Conservation (phyloP, 495 filamentous ascomycete genomes). For the Penicillium crystallinum region DNA sequence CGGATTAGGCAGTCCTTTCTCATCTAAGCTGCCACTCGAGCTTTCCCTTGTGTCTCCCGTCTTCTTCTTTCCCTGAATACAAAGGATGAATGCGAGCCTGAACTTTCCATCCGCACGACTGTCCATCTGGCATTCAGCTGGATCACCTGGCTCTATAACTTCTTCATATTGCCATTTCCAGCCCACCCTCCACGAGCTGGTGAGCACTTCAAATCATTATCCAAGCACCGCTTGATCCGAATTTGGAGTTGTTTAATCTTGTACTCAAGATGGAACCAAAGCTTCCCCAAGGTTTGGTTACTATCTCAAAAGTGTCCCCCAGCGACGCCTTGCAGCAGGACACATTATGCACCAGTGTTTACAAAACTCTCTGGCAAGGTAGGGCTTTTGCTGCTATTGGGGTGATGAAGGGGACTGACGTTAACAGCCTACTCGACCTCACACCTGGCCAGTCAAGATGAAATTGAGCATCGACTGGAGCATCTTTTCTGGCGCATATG, state of each 20-base stretch:
- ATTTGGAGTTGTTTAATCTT: neutral
- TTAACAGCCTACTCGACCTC: constrained; percentile 39
- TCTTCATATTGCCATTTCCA: neutral
- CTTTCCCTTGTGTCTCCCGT: neutral
- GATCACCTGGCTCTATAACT: neutral
- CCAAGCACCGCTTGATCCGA: neutral
- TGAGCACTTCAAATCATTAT: neutral
- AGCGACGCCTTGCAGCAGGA: constrained; percentile 25
- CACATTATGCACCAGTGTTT: constrained; percentile 24
- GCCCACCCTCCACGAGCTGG: neutral
- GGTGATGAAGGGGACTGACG: neutral
- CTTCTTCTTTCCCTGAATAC: neutral
- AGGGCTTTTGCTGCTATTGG: constrained; percentile 3
- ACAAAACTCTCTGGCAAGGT: constrained; percentile 49
- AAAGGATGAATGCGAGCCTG: neutral
- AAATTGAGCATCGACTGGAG: constrained; percentile 42
- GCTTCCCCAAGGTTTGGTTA: constrained; percentile 49
- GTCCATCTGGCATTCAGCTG: neutral
- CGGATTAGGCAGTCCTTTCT: neutral
- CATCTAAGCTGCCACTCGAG: neutral
- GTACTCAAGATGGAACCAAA: constrained; percentile 33
- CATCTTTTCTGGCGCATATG: constrained; percentile 54
- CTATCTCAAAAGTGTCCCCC: constrained; percentile 21
- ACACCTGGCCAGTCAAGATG: constrained; percentile 30
- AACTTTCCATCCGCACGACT: neutral